Percentiles rank a stretch among this genome's conserved stretches.
Conservation (phyloP, 768 basidiomycete genomes). For the Coprinopsis strossmayeri region DNA sequence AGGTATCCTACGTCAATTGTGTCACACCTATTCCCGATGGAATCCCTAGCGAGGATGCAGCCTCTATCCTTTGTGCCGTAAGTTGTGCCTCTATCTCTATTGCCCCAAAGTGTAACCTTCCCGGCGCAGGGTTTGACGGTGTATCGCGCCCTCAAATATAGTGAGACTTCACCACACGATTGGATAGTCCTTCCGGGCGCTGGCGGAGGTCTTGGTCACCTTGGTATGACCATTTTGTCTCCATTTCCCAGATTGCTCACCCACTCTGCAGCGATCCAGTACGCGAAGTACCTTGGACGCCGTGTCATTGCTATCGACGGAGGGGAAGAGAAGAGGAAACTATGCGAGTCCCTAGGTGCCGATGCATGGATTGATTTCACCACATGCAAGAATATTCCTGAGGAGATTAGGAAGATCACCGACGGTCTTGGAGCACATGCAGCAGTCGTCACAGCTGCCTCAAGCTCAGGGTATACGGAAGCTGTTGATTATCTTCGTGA, state of each 20-base stretch:
- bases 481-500: conserved; percentile 71
- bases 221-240: conserved; percentile 36
- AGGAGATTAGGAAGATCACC: conserved; percentile 54
- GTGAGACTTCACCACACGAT: conserved; percentile 57
- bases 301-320: conserved; percentile 80
- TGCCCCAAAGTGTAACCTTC: background rate
- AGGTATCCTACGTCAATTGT: conserved; percentile 63
- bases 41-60: conserved; percentile 58
- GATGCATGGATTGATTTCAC: conserved; percentile 79
- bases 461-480: conserved; percentile 40
- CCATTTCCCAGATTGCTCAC: background rate
- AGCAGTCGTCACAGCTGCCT: conserved; percentile 54
- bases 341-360: conserved; percentile 58
- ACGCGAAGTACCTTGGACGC: conserved; percentile 71
- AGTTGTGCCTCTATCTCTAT: conserved; percentile 14
- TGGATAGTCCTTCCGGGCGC: conserved; percentile 76
- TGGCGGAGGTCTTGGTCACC: conserved; percentile 78
- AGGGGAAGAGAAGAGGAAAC: conserved; percentile 63
- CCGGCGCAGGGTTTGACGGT: conserved; percentile 65
- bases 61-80: conserved; percentile 75
- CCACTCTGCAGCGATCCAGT: conserved; percentile 56
- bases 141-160: conserved; percentile 79
- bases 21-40: conserved; percentile 78
- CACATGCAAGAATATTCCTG: conserved; percentile 56
- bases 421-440: conserved; percentile 71